phyloP scores from a whole-genome alignment of 2,329 filamentous ascomycete genomes.

The Aspergillus fijiensis region DNA sequence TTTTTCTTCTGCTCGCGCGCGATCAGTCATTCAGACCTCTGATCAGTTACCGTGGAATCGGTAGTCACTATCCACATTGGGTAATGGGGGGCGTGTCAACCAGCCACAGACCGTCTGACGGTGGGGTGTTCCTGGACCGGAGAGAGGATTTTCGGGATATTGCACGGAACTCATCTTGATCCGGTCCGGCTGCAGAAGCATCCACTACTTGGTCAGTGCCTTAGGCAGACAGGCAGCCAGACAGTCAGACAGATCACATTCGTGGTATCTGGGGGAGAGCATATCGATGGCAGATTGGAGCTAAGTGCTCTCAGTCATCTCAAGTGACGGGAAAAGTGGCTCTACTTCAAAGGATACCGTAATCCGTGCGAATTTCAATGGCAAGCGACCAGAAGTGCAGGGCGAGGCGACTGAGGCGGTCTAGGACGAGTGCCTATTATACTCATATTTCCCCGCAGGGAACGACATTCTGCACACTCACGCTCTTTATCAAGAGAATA shows the following conservation, averaged over 20 bases:
- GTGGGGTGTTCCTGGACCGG: slow-evolving; percentile 5
- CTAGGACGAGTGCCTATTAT: too few relatives aligned
- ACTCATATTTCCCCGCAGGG: too few relatives aligned
- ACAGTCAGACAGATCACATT: neutral
- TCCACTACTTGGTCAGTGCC: neutral
- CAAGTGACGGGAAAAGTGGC: neutral
- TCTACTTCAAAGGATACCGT: neutral
- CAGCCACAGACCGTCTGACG: slow-evolving; percentile 3
- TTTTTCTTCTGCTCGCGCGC: neutral
- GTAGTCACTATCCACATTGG: neutral
- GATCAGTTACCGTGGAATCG: neutral
- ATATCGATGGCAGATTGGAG: neutral
- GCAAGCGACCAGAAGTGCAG: too few relatives aligned
- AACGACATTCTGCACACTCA: too few relatives aligned
- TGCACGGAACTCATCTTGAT: slow-evolving; percentile 1
- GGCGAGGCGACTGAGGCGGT: too few relatives aligned
- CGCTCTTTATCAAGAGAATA: too few relatives aligned
- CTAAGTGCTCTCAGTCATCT: neutral
- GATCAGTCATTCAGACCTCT: neutral
- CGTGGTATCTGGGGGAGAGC: neutral
- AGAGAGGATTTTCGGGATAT: neutral
- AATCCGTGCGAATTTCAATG: too few relatives aligned
- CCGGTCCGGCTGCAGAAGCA: slow-evolving; percentile 10
- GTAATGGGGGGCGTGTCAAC: slow-evolving; percentile 1
- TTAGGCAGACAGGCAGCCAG: neutral